phyloP scores from a whole-genome alignment of 2,329 filamentous ascomycete genomes.

The Xylaria sp. region DNA sequence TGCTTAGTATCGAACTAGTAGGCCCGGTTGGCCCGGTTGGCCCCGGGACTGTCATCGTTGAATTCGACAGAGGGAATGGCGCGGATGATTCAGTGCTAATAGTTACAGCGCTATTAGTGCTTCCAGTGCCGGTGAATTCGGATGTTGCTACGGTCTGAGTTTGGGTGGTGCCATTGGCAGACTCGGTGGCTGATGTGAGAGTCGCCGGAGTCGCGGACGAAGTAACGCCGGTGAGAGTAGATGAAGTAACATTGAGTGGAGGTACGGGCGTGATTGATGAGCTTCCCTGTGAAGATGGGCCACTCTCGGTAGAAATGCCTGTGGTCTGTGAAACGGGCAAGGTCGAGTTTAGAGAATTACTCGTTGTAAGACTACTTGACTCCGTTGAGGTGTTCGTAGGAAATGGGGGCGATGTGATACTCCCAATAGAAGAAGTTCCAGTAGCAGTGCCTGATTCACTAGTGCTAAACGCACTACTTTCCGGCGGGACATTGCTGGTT shows the following conservation, averaged over 20 bases:
- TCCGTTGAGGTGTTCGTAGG: slow-evolving; percentile 13
- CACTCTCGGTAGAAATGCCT: not conserved
- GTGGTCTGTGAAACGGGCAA: slow-evolving; percentile 11
- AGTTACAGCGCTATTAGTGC: not conserved
- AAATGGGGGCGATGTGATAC: slow-evolving; percentile 11
- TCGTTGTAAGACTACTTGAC: slow-evolving; percentile 4
- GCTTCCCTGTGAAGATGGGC: not conserved
- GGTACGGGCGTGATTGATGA: not conserved
- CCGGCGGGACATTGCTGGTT: slow-evolving; percentile 9
- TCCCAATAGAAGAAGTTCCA: slow-evolving; percentile 10
- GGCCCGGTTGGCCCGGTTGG: slow-evolving; percentile 5
- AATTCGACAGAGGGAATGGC: slow-evolving; percentile 22
- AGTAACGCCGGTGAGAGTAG: not conserved
- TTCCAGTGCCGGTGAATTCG: slow-evolving; percentile 7
- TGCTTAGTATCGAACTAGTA: slow-evolving; percentile 15
- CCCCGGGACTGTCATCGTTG: slow-evolving; percentile 7
- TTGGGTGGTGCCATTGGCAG: slow-evolving; percentile 1
- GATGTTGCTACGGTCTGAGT: not conserved
- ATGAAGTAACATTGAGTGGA: slow-evolving; percentile 11
- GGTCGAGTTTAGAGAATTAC: not conserved
- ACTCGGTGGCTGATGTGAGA: slow-evolving; percentile 5
- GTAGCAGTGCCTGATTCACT: slow-evolving; percentile 8
- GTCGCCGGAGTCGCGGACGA: slow-evolving; percentile 6
- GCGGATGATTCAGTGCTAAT: slow-evolving; percentile 12
- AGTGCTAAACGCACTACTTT: not conserved